A percentile compares a stretch with the other conserved stretches of the same genome.
phyloP scores from a whole-genome alignment of 225 moss, liverwort and hornwort species.

The Lunularia cruciata region DNA sequence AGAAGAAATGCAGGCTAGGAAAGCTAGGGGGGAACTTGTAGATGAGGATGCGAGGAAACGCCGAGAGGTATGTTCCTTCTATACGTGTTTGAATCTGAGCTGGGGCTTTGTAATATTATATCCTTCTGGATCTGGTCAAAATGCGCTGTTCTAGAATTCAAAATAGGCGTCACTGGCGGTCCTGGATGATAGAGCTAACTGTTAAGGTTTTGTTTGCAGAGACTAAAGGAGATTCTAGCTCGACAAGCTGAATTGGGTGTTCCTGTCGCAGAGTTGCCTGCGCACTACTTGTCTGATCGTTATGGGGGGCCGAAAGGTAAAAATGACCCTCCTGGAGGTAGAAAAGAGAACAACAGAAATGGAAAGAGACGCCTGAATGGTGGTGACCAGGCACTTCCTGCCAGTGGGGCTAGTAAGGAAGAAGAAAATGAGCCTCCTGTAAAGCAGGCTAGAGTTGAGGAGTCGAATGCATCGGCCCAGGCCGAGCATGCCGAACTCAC shows the following conservation, averaged over 20 bases:
- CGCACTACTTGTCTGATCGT: conserved; percentile 57
- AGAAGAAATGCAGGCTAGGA: conserved; percentile 61
- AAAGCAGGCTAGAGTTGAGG: conserved; percentile 50
- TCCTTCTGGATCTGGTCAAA: background rate
- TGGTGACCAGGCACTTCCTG: conserved; percentile 7
- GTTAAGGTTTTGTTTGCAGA: conserved; percentile 59
- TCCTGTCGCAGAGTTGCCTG: conserved; percentile 91
- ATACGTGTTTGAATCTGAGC: background rate
- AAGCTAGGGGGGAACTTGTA: conserved; percentile 79
- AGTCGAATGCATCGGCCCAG: background rate
- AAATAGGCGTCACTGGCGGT: too few species aligned
- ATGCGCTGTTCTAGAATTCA: background rate
- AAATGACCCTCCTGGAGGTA: conserved; percentile 23
- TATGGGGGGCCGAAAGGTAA: conserved; percentile 27
- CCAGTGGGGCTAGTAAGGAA: conserved; percentile 13
- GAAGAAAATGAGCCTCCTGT: conserved; percentile 41
- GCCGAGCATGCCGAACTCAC: background rate
- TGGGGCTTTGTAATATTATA: background rate
- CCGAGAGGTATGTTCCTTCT: conserved; percentile 59
- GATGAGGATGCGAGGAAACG: conserved; percentile 88
- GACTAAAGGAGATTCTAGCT: conserved; percentile 86
- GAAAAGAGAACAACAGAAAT: conserved; percentile 19
- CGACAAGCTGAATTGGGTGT: conserved; percentile 83
- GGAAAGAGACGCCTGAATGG: conserved; percentile 24
- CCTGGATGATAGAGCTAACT: too few species aligned